These are phyloP conservation scores for Cladosporium cucumerinum DNA, from an alignment of 2,329 filamentous ascomycete genomes.

Conservation along the genomic window DNA sequence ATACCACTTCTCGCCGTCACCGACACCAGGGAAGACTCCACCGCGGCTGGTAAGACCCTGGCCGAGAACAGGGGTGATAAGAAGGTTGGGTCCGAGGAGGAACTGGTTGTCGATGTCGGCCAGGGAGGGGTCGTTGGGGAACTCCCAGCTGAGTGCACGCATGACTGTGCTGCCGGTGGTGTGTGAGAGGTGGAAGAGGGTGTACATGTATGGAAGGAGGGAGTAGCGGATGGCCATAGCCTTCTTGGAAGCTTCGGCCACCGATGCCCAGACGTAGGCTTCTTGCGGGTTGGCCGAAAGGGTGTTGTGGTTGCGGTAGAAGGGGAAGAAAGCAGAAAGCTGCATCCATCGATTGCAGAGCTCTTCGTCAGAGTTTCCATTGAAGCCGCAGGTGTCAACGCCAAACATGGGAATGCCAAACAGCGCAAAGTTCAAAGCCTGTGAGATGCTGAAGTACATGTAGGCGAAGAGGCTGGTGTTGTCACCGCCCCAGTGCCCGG, in stretches of 20 bases:
- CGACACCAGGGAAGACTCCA: slow-evolving; percentile 67
- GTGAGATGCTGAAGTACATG: slow-evolving; percentile 74
- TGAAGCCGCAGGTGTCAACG: slow-evolving; percentile 67
- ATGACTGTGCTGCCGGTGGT: slow-evolving; percentile 66
- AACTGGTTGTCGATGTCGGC: slow-evolving; percentile 68
- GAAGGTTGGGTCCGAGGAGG: slow-evolving; percentile 62
- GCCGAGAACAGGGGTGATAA: slow-evolving; percentile 66
- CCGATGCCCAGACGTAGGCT: slow-evolving; percentile 66
- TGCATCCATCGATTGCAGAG: slow-evolving; percentile 67
- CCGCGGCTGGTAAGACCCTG: slow-evolving; percentile 60
- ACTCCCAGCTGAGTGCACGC: slow-evolving; percentile 71
- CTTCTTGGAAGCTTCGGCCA: slow-evolving; percentile 59
- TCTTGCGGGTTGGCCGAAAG: slow-evolving; percentile 63
- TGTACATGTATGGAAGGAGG: slow-evolving; percentile 73
- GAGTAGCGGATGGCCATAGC: slow-evolving; percentile 70
- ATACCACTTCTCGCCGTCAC: slow-evolving; percentile 64
- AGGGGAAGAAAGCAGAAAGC: slow-evolving; percentile 70
- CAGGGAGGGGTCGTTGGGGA: slow-evolving; percentile 66
- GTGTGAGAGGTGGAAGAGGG: slow-evolving; percentile 65
- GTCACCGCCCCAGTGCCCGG: slow-evolving; percentile 79
- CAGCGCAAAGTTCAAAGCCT: slow-evolving; percentile 70
- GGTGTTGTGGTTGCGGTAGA: slow-evolving; percentile 74
- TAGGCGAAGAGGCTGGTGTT: slow-evolving; percentile 67
- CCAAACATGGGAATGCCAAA: slow-evolving; percentile 78
- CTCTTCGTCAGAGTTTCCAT: slow-evolving; percentile 63